A percentile compares a stretch with the other conserved stretches of the same genome.
Evolutionary conservation across 2,329 filamentous ascomycete species (phyloP).

Genomic region (Botrytis pseudocinerea): DNA sequence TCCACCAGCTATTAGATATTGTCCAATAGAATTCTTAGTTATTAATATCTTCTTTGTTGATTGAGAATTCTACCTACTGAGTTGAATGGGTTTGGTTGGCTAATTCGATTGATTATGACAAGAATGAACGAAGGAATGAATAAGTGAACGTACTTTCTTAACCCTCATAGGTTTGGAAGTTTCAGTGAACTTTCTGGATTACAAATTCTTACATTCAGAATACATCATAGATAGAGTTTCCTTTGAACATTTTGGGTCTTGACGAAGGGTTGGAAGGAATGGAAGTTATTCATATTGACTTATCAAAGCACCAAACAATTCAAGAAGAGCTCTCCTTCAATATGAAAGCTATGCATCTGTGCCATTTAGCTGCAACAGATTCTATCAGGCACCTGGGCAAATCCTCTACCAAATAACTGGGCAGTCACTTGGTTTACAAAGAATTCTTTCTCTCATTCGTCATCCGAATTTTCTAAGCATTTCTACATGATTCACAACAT

Average conservation of each 20-base stretch:
- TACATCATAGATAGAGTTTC: neutral
- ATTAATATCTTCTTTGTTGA: neutral
- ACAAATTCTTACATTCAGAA: neutral
- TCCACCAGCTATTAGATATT: neutral
- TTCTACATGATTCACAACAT: neutral
- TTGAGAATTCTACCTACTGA: neutral
- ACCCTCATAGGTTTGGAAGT: neutral
- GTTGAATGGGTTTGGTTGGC: neutral
- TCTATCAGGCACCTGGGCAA: neutral
- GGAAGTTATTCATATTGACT: neutral
- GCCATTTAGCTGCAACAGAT: neutral
- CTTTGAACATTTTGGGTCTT: neutral
- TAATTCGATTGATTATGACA: neutral
- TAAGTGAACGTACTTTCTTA: neutral
- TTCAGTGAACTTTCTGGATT: neutral
- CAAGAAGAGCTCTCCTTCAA: neutral
- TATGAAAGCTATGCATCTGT: too few relatives aligned
- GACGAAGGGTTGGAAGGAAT: slow-evolving; percentile 7
- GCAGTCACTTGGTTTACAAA: neutral
- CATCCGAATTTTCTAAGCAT: neutral
- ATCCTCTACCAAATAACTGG: neutral
- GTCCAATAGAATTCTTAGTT: neutral
- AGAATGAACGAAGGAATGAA: neutral
- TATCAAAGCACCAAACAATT: neutral
- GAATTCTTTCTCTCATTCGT: neutral